These are phyloP conservation scores for Elaeis guineensis DNA, from an alignment of 176 grass and related monocot genomes.

Conservation along the genomic window DNA sequence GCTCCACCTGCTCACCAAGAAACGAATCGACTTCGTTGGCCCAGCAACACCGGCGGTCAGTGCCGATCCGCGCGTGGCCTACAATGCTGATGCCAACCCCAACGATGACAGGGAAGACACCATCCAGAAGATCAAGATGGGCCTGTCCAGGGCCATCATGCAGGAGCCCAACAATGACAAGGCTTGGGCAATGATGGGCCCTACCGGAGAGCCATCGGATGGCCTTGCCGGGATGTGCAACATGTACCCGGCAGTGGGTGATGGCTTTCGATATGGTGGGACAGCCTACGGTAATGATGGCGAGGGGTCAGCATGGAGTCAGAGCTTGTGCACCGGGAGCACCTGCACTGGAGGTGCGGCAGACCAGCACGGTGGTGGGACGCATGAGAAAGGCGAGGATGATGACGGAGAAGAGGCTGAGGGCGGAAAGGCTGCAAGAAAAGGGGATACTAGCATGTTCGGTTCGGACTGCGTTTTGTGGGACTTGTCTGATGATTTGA, in stretches of 20 bases:
- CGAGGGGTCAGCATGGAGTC: constrained; percentile 59
- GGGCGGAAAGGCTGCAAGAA: constrained; percentile 25
- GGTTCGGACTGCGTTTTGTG: constrained; percentile 74
- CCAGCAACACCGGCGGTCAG: neutral
- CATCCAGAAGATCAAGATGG: constrained; percentile 67
- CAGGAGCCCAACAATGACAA: constrained; percentile 37
- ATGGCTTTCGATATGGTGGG: constrained; percentile 3
- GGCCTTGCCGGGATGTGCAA: constrained; percentile 28
- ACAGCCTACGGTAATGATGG: constrained; percentile 22
- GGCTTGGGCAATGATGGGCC: constrained; percentile 16
- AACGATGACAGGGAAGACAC: constrained; percentile 31
- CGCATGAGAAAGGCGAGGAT: constrained; percentile 23
- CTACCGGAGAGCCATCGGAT: neutral
- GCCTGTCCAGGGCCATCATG: constrained; percentile 67
- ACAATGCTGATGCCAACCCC: neutral
- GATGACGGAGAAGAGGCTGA: constrained; percentile 46
- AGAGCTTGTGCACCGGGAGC: constrained; percentile 46
- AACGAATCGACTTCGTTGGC: constrained; percentile 30
- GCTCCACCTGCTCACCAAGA: constrained; percentile 96
- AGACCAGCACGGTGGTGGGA: neutral
- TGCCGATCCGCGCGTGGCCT: constrained; percentile 8
- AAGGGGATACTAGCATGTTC: constrained; percentile 25
- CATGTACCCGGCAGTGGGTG: neutral
- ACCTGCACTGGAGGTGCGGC: constrained; percentile 12
- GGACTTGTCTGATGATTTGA: constrained; percentile 73